phyloP scores from a whole-genome alignment of 805 yeast species.

The Hanseniaspora thailandica region DNA sequence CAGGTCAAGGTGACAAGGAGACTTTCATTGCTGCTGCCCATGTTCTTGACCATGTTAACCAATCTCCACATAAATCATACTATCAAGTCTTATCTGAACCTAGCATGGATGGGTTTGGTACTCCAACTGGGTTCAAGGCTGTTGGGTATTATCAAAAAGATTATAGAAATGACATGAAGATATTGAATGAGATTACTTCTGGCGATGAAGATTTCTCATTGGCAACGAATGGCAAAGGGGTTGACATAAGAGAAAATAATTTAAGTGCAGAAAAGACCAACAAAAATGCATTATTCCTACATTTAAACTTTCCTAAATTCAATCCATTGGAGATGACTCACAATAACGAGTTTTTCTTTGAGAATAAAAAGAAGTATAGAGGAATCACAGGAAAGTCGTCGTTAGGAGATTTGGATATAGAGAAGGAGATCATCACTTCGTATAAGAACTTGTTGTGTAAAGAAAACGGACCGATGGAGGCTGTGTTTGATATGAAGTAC shows the following conservation, averaged over 20 bases:
- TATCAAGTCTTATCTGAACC: slow-evolving; percentile 37
- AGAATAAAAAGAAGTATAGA: slow-evolving; percentile 17
- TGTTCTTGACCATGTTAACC: slow-evolving; percentile 27
- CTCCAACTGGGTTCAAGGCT: slow-evolving; percentile 37
- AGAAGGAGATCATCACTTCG: slow-evolving; percentile 4
- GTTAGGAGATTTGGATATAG: slow-evolving; percentile 1
- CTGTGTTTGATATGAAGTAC: not conserved
- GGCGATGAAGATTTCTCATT: not conserved
- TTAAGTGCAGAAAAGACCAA: slow-evolving; percentile 13
- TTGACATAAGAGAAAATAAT: slow-evolving; percentile 11
- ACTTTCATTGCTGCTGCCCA: slow-evolving; percentile 61
- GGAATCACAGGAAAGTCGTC: not conserved
- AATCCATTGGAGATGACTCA: slow-evolving; percentile 26
- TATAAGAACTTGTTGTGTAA: not conserved
- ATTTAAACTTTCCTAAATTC: slow-evolving; percentile 32
- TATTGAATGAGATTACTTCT: not conserved
- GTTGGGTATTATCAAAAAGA: slow-evolving; percentile 69
- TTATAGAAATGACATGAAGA: slow-evolving; percentile 34
- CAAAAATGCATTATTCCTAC: slow-evolving; percentile 28
- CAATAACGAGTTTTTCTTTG: slow-evolving; percentile 19
- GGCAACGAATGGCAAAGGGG: not conserved
- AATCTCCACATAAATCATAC: slow-evolving; percentile 28
- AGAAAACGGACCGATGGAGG: not conserved
- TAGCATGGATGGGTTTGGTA: slow-evolving; percentile 30
- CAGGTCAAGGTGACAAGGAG: slow-evolving; percentile 78